Conservation (phyloP, 83 land plant species). For the Larix sibirica region DNA sequence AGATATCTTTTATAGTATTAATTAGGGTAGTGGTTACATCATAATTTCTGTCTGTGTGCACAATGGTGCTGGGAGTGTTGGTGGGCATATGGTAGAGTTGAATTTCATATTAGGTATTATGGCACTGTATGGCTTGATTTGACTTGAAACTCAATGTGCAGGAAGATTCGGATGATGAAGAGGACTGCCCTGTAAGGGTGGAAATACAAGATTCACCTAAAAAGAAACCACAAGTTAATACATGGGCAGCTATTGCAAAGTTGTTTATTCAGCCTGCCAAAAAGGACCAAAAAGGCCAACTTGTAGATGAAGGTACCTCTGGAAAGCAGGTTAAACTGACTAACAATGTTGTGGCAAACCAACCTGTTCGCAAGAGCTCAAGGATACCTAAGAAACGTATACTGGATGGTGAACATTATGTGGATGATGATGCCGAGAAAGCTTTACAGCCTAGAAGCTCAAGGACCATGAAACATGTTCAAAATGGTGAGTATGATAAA, state of each 20-base stretch:
- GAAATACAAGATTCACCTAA: conserved; percentile 32
- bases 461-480: conserved; percentile 20
- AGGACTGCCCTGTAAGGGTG: conserved; percentile 24
- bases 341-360: conserved; percentile 4
- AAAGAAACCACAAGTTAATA: conserved; percentile 30
- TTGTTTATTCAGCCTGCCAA: conserved; percentile 18
- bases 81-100: neutral
- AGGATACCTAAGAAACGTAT: conserved; percentile 56
- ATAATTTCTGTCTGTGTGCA: neutral
- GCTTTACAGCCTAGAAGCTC: conserved; percentile 40
- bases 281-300: conserved; percentile 5
- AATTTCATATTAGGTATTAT: neutral
- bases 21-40: neutral
- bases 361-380: conserved; percentile 60
- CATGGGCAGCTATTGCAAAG: conserved; percentile 9
- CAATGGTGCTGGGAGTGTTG: neutral
- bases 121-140: neutral
- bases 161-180: conserved; percentile 39
- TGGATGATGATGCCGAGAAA: conserved; percentile 49
- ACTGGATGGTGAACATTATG: conserved; percentile 35
- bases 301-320: neutral
- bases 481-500: conserved; percentile 26
- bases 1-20: neutral
- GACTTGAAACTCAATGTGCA: neutral
- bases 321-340: conserved; percentile 18